A percentile compares a stretch with the other conserved stretches of the same genome.
These are phyloP conservation scores for Sanghuangporus weigelae DNA, from an alignment of 1,284 basidiomycete genomes.

Conservation along the genomic window DNA sequence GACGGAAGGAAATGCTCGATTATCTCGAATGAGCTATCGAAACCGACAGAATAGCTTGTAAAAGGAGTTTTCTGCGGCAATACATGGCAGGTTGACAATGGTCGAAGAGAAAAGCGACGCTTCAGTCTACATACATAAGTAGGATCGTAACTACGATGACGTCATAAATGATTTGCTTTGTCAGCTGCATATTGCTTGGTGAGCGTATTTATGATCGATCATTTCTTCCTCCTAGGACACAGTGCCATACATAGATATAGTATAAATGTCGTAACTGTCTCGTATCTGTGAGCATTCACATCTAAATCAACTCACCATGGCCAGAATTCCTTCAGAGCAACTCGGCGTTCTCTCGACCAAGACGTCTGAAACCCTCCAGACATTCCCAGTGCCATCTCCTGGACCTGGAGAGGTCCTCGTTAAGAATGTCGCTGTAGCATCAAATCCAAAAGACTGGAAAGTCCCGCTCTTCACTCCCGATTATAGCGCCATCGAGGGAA, in stretches of 20 bases:
- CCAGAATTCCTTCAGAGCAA: not conserved
- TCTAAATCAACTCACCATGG: not conserved
- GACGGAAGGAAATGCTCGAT: too few relatives aligned
- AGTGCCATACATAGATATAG: too few relatives aligned
- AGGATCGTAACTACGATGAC: too few relatives aligned
- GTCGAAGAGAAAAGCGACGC: too few relatives aligned
- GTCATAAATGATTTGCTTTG: too few relatives aligned
- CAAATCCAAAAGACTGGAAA: conserved; percentile 32
- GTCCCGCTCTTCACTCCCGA: conserved; percentile 16
- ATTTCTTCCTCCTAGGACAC: not conserved
- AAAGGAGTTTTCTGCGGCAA: too few relatives aligned
- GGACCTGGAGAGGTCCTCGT: conserved; percentile 27
- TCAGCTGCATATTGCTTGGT: too few relatives aligned
- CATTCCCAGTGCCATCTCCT: conserved; percentile 15
- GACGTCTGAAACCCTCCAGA: not conserved
- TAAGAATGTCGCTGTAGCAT: conserved; percentile 28
- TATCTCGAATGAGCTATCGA: too few relatives aligned
- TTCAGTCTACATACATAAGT: too few relatives aligned
- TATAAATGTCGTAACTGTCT: not conserved
- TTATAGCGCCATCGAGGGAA: conserved; percentile 18
- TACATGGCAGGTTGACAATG: too few relatives aligned
- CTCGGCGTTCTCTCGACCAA: conserved; percentile 4
- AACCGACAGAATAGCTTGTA: too few relatives aligned
- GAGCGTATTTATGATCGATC: not conserved
- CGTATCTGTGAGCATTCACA: not conserved